Evolutionary conservation across 1,284 basidiomycete genomes (phyloP), one percentile per base, ranked within the genome.

Genomic region (Malassezia slooffiae): DNA sequence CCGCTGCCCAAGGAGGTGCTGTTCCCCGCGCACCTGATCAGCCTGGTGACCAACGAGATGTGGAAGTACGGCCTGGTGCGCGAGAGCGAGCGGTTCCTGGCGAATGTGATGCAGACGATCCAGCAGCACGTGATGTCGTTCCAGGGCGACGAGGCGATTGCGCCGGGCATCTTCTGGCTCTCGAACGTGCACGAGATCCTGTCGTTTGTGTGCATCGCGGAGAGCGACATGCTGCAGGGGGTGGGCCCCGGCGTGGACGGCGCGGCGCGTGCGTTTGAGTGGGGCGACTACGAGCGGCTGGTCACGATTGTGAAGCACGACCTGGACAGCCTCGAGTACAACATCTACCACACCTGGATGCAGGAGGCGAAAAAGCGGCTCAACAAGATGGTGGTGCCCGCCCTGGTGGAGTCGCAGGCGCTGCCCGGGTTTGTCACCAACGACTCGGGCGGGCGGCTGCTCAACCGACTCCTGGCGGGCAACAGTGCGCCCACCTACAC

Each of bases 291-390:
- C 69, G 91, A 96, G 72, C 81, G 87, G 21, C 77, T 99, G 19
- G 89, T 99, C 15, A 84, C 84, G 15, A 87, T 97, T 53, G 93
- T 97, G 71, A 96, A 96, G 72, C 91, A 97, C 67, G 93, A 99
- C 70, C 78, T 99, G 34, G 93, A 97, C 73, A 90, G 85, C 56
- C 75, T 99, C 61, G 91, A 97, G 74, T 97, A 96, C 67, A 99
- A 97, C 75, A 93, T 99, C 72, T 97, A 96, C 71, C 91, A 97
- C 72, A 96, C 91, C 0, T 95, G 88, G 85, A 97, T 99, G 87
- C 76, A 87, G 50, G 93, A 97, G 74, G 87, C 89, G 33, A 97
- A 97, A 80, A 93, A 91, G 74, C 83, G 82, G 52, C 74, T 99
- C 33, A 79, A 82, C 52, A 96, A 96, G 76, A 97, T 97, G 90